Evolutionary conservation across 306 rosid species (phyloP), one percentile per base, ranked within the genome.

Genomic region (Begonia masoniana): DNA sequence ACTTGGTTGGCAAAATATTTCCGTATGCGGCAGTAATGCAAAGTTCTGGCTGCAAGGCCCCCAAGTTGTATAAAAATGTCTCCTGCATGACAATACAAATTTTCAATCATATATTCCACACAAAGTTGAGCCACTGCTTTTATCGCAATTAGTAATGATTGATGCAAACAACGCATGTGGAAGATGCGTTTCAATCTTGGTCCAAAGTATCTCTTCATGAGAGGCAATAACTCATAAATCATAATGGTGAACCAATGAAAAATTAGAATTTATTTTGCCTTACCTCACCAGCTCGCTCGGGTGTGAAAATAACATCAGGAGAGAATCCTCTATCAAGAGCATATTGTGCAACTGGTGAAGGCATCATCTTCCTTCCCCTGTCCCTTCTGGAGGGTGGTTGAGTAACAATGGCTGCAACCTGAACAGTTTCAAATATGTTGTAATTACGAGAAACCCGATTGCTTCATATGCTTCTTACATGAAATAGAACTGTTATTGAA

Each of bases 371-470:
- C 39, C 59, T 85, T 3, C 97, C 97, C 66, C 97, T 68, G 56
- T 75, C 82, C 67, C 81, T 85, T 70, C 91, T 80, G 47, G 95
- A 75, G 31, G 91, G 71, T 17, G 95, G 95, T 55, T 82, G 97
- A 53, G 95, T 85, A 24, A 89, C 94, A 75, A 89, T 80, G 7
- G 94, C 97, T 15, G 94, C 82, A 70, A 89, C 82, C 96, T 87
- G 65, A 60, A 68, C 24, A n/a, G 43, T 48, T 54, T 45, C 61
- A 43, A 41, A 56, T 63, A 50, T 58, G 61, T 50, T 6, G 59
- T 50, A 31, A 10, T 12, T n/a, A 43, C 7, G 14, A 50, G 7
- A 21, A 60, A 61, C 52, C 16, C 3, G 8, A 31, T 15, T 48
- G 46, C 7, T 7, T 31, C 39, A 31, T 31, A 6, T 6, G 39